These are phyloP conservation scores for Backusella liffmaniae DNA, from an alignment of 192 early-diverging fungal genomes.

Conservation along the genomic window DNA sequence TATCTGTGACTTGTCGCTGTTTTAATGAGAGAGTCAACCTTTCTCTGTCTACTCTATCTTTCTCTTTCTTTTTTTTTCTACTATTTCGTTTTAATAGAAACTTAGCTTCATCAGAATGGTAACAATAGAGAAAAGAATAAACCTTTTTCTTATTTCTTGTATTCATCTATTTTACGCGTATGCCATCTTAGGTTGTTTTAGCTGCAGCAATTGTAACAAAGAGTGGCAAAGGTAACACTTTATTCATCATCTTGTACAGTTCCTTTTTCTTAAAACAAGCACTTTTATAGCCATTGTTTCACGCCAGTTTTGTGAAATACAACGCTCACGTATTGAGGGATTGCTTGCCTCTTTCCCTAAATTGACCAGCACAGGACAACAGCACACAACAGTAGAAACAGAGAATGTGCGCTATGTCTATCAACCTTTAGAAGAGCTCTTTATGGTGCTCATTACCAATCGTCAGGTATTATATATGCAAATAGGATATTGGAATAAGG, in stretches of 20 bases:
- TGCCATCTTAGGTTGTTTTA: conserved; percentile 76
- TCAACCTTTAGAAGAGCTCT: conserved; percentile 95
- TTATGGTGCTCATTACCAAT: conserved; percentile 95
- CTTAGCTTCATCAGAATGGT: not conserved
- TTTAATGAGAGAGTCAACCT: not conserved
- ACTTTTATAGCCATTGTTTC: conserved; percentile 70
- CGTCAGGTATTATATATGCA: conserved; percentile 50
- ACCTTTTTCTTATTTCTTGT: not conserved
- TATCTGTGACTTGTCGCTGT: not conserved
- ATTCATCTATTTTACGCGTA: not conserved
- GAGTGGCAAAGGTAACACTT: conserved; percentile 80
- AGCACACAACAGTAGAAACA: conserved; percentile 97
- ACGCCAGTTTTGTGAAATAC: conserved; percentile 98
- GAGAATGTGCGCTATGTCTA: conserved; percentile 98
- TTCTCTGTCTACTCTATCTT: not conserved
- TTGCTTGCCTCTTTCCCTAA: conserved; percentile 96
- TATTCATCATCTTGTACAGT: not conserved
- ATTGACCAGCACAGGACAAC: conserved; percentile 84
- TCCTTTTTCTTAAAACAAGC: not conserved
- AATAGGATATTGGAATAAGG: not conserved
- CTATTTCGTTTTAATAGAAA: not conserved
- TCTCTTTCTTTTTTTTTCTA: not conserved
- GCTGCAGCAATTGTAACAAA: conserved; percentile 92
- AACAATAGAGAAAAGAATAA: not conserved
- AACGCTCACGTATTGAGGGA: conserved; percentile 94